phyloP scores from a whole-genome alignment of 345 rosid species.

The Physaria fendleri region DNA sequence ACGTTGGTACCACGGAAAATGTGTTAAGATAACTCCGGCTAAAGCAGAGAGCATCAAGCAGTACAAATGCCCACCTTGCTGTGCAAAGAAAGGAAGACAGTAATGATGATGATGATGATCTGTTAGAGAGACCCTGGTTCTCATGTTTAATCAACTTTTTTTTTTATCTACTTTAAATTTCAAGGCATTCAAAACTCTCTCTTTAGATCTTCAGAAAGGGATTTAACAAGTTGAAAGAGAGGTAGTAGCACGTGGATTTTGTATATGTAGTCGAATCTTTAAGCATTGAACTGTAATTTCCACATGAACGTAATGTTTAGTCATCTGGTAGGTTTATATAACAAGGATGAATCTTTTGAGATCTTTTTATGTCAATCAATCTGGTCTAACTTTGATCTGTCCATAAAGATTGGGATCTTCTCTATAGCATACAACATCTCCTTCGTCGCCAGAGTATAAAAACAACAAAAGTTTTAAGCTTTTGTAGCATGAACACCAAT shows the following conservation, averaged over 20 bases:
- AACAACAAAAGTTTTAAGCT: too few relatives aligned
- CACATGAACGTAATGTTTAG: too few relatives aligned
- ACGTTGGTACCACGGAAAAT: conserved; percentile 81
- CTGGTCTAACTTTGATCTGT: conserved; percentile 18
- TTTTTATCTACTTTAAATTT: conserved; percentile 6
- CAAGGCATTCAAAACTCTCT: conserved; percentile 27
- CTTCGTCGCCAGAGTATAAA: too few relatives aligned
- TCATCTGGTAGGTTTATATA: conserved; percentile 12
- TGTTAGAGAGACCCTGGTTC: conserved; percentile 13
- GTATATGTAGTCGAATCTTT: too few relatives aligned
- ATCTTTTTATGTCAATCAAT: conserved; percentile 22
- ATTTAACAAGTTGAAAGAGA: too few relatives aligned
- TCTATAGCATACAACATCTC: conserved; percentile 68
- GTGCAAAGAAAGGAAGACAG: conserved; percentile 62
- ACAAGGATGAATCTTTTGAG: not conserved
- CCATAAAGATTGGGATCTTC: conserved; percentile 41
- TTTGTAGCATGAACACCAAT: too few relatives aligned
- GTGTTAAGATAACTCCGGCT: conserved; percentile 80
- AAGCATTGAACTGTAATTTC: too few relatives aligned
- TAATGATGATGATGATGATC: conserved; percentile 23
- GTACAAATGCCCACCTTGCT: conserved; percentile 84
- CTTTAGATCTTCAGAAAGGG: too few relatives aligned
- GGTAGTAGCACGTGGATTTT: too few relatives aligned
- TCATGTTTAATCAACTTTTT: conserved; percentile 18
- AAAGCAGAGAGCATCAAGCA: conserved; percentile 83